Evolutionary conservation across 345 rosid species (phyloP).

Genomic region (Populus pruinosa): DNA sequence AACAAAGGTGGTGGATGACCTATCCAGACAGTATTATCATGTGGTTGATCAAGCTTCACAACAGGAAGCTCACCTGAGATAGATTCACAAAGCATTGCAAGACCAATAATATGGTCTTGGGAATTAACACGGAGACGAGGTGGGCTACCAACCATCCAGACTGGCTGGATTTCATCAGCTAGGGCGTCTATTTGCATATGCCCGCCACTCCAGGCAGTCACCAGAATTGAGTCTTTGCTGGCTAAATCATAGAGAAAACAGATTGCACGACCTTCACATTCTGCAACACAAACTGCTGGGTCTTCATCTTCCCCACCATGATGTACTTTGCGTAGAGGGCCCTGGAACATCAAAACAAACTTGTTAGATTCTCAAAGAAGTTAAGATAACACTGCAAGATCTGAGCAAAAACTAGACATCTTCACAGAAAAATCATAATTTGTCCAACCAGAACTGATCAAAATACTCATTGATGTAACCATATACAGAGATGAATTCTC

Average conservation of each 20-base stretch:
- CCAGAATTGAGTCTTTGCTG: slow-evolving; percentile 87
- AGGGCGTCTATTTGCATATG: slow-evolving; percentile 89
- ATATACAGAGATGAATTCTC: neutral
- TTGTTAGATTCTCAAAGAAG: neutral
- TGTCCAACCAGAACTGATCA: neutral
- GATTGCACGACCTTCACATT: slow-evolving; percentile 82
- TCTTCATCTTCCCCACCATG: slow-evolving; percentile 54
- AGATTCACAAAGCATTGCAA: slow-evolving; percentile 95
- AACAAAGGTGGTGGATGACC: slow-evolving; percentile 87
- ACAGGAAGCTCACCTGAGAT: slow-evolving; percentile 40
- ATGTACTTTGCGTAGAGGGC: slow-evolving; percentile 68
- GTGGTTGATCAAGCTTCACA: slow-evolving; percentile 53
- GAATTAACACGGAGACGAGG: slow-evolving; percentile 71
- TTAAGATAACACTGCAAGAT: neutral
- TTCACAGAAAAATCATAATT: neutral
- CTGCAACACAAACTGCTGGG: slow-evolving; percentile 48
- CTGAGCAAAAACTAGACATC: neutral
- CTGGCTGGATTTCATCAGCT: slow-evolving; percentile 97
- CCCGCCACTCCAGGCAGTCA: slow-evolving; percentile 96
- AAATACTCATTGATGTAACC: neutral
- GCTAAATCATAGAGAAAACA: slow-evolving; percentile 72
- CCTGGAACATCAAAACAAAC: slow-evolving; percentile 38
- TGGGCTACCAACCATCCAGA: slow-evolving; percentile 70
- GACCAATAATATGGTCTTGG: slow-evolving; percentile 49
- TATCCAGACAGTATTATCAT: slow-evolving; percentile 70